A percentile compares a stretch with the other conserved stretches of the same genome.
Evolutionary conservation across 352 stramenopile genomes (phyloP).

Genomic region (Phytophthora sp.): DNA sequence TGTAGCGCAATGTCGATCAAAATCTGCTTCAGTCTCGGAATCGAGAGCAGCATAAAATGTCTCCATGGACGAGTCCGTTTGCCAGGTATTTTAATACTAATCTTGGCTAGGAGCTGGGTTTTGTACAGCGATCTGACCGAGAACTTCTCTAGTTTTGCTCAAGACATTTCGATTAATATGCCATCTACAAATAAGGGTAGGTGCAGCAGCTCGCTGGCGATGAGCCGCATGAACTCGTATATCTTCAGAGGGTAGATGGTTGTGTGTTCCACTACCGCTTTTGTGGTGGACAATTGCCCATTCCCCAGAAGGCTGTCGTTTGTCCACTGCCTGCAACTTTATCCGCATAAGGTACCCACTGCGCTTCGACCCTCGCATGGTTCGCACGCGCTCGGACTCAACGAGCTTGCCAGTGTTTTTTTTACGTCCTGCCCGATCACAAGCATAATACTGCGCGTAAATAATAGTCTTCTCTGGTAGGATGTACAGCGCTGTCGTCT

Average conservation of each 20-base stretch:
- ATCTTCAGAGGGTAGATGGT: not conserved
- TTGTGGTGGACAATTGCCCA: not conserved
- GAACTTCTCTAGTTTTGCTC: not conserved
- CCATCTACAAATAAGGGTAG: not conserved
- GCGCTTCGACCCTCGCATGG: not conserved
- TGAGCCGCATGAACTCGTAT: not conserved
- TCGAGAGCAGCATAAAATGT: not conserved
- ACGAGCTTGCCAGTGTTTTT: constrained; percentile 1
- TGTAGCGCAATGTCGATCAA: not conserved
- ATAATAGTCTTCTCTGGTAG: too few species aligned
- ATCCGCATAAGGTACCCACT: not conserved
- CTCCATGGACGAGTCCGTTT: not conserved
- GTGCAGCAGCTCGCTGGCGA: not conserved
- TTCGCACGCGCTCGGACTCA: not conserved
- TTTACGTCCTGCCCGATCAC: not conserved
- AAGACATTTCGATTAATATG: constrained; percentile 8
- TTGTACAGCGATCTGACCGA: not conserved
- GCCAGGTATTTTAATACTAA: not conserved
- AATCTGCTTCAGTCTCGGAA: not conserved
- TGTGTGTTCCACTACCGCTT: not conserved
- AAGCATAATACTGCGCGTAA: not conserved
- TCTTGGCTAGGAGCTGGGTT: not conserved
- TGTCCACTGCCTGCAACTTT: not conserved
- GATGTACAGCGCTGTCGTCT: too few species aligned
- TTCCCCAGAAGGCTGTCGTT: not conserved